phyloP scores from a whole-genome alignment of 352 stramenopile genomes.

The Pythium oligandrum region DNA sequence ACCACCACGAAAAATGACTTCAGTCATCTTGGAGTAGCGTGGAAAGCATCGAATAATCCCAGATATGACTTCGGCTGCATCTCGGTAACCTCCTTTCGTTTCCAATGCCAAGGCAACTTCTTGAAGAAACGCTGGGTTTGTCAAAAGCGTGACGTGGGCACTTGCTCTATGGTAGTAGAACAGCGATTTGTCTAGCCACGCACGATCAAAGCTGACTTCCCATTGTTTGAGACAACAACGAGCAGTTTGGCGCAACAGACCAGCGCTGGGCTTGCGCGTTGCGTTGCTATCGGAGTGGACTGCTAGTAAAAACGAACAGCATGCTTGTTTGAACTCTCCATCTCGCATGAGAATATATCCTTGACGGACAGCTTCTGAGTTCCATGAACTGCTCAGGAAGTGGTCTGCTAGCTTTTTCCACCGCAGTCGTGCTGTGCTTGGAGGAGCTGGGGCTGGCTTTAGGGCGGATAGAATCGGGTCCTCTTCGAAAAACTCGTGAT shows the following conservation, averaged over 20 bases:
- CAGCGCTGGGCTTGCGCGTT: slow-evolving; percentile 19
- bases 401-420: slow-evolving; percentile 41
- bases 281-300: slow-evolving; percentile 8
- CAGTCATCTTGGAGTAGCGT: slow-evolving; percentile 31
- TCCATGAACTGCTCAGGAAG: slow-evolving; percentile 32
- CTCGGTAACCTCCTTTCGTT: slow-evolving; percentile 26
- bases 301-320: slow-evolving; percentile 8
- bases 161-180: slow-evolving; percentile 47
- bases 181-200: slow-evolving; percentile 35
- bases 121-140: slow-evolving; percentile 50
- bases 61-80: slow-evolving; percentile 46
- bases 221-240: slow-evolving; percentile 37
- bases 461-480: slow-evolving; percentile 36
- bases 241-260: slow-evolving; percentile 38
- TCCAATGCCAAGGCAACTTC: slow-evolving; percentile 54
- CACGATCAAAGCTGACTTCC: slow-evolving; percentile 21
- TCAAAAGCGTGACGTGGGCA: slow-evolving; percentile 38
- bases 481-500: slow-evolving; percentile 69
- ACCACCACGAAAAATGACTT: slow-evolving; percentile 66
- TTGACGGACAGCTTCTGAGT: slow-evolving; percentile 30
- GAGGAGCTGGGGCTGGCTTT: slow-evolving; percentile 3
- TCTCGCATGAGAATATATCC: slow-evolving; percentile 42
- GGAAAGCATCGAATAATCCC: slow-evolving; percentile 62
- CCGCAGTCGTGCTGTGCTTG: slow-evolving; percentile 27
- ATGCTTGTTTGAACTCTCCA: slow-evolving; percentile 31